These are phyloP conservation scores for Suillus bovinus DNA, from an alignment of 768 basidiomycete species.

Conservation along the genomic window DNA sequence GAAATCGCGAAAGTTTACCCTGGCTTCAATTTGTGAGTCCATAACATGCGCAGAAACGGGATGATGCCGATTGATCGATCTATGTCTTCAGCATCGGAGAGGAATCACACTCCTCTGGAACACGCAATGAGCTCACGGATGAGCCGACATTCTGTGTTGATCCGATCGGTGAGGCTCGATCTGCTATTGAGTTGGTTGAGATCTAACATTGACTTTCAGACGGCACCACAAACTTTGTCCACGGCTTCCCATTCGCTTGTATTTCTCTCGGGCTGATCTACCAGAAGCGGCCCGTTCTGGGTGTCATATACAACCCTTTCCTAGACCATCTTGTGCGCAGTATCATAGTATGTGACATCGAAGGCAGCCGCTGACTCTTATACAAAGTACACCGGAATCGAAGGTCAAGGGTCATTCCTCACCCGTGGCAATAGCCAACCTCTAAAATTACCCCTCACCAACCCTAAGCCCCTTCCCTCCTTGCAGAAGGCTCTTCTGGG, in stretches of 20 bases:
- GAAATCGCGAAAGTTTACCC: conserved; percentile 71
- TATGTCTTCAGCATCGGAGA: conserved; percentile 75
- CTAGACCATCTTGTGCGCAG: conserved; percentile 70
- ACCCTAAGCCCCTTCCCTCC: conserved; percentile 62
- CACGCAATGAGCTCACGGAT: conserved; percentile 70
- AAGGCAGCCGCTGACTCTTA: background rate
- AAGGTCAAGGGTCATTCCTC: conserved; percentile 79
- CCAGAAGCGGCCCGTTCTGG: conserved; percentile 77
- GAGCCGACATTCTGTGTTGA: conserved; percentile 96
- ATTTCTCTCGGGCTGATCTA: conserved; percentile 91
- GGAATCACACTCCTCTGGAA: conserved; percentile 85
- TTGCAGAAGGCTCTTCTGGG: conserved; percentile 75
- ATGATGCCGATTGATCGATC: conserved; percentile 2
- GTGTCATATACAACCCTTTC: conserved; percentile 94
- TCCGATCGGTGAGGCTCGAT: conserved; percentile 68
- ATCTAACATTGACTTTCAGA: conserved; percentile 41
- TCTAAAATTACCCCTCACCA: conserved; percentile 64
- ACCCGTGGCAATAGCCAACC: conserved; percentile 48
- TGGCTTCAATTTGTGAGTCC: conserved; percentile 75
- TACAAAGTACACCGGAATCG: conserved; percentile 70
- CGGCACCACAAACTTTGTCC: conserved; percentile 87
- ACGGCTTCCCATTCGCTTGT: conserved; percentile 85
- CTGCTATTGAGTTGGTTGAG: background rate
- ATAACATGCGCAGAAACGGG: background rate
- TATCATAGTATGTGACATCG: background rate